Evolutionary conservation across 1,139 yeast species (phyloP).

Genomic region (Taphrina deformans): DNA sequence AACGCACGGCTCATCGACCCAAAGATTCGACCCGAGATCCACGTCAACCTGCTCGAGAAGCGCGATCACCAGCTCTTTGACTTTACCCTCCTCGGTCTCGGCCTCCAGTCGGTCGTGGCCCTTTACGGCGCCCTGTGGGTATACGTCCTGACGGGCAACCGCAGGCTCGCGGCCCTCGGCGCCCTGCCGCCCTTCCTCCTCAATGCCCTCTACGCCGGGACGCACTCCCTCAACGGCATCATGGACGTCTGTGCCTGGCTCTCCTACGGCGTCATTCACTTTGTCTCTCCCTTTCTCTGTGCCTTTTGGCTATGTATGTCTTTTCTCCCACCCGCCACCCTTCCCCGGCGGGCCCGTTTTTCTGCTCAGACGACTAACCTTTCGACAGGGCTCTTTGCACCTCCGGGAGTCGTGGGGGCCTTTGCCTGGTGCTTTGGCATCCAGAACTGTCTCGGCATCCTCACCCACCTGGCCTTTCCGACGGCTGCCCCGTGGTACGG

Average conservation of each 20-base stretch:
- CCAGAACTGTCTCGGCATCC: constrained; percentile 84
- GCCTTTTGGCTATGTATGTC: constrained; percentile 61
- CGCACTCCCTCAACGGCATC: constrained; percentile 44
- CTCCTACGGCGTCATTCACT: constrained; percentile 91
- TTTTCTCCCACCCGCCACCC: neutral
- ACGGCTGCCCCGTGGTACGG: constrained; percentile 86
- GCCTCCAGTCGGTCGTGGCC: constrained; percentile 20
- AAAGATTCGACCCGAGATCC: constrained; percentile 57
- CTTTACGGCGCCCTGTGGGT: constrained; percentile 30
- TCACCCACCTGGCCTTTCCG: constrained; percentile 78
- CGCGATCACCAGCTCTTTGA: constrained; percentile 45
- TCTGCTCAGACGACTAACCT: neutral
- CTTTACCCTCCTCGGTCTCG: constrained; percentile 34
- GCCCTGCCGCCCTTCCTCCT: constrained; percentile 26
- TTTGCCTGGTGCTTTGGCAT: constrained; percentile 76
- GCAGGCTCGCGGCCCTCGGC: constrained; percentile 20
- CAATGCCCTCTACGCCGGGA: constrained; percentile 4
- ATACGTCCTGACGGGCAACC: constrained; percentile 13
- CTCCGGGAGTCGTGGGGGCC: constrained; percentile 63
- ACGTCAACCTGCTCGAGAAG: constrained; percentile 52
- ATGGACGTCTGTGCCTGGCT: constrained; percentile 90
- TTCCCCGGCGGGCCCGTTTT: neutral
- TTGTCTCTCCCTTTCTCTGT: constrained; percentile 82
- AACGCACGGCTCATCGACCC: constrained; percentile 63
- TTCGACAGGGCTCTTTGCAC: constrained; percentile 65